These are phyloP conservation scores for Lactarius tabidus DNA, from an alignment of 768 basidiomycete genomes.

Conservation along the genomic window DNA sequence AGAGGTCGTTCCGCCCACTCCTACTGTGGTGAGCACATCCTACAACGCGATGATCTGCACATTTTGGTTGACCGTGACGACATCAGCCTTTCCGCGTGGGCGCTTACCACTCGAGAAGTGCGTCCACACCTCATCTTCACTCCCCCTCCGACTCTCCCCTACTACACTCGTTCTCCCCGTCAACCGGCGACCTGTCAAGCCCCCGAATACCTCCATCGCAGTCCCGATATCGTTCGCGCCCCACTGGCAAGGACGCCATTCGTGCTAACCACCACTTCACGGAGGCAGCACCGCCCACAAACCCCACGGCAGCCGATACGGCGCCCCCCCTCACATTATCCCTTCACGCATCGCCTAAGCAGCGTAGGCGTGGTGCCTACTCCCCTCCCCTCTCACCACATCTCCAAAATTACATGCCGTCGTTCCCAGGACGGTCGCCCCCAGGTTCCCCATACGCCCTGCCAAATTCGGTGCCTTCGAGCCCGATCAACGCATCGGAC, in stretches of 20 bases:
- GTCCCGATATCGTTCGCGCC: not conserved
- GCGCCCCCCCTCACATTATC: not conserved
- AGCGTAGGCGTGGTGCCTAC: not conserved
- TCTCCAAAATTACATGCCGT: constrained; percentile 11
- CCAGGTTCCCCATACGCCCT: not conserved
- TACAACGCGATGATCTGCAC: not conserved
- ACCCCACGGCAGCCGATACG: not conserved
- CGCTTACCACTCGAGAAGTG: constrained; percentile 13
- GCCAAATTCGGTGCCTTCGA: constrained; percentile 6
- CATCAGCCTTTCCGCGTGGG: not conserved
- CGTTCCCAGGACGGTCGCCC: constrained; percentile 4
- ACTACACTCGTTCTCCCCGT: constrained; percentile 6
- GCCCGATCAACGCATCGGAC: constrained; percentile 10
- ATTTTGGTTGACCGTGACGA: not conserved
- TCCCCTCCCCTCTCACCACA: not conserved
- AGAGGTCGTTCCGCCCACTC: constrained; percentile 22
- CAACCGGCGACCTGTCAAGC: not conserved
- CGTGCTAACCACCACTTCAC: not conserved
- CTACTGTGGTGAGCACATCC: constrained; percentile 4
- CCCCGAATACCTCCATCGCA: not conserved
- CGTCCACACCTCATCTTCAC: constrained; percentile 10
- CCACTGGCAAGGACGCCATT: not conserved
- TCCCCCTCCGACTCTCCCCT: not conserved
- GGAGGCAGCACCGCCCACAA: constrained; percentile 4
- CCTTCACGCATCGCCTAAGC: not conserved